Evolutionary conservation across 2,329 filamentous ascomycete species (phyloP).

Genomic region (Penicillium concentricum): DNA sequence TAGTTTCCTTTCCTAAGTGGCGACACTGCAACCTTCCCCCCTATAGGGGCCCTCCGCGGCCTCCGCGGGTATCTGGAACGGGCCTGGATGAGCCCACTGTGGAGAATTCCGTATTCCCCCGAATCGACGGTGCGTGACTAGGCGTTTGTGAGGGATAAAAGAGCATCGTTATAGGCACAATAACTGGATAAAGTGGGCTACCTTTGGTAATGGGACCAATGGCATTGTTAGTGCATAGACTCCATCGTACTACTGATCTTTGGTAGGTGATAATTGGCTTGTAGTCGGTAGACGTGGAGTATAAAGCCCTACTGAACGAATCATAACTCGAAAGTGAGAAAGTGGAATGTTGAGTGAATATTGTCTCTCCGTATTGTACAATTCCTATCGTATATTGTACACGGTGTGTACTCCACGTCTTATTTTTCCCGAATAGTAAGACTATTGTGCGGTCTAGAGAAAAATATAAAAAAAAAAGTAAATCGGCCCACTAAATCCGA

Average conservation of each 20-base stretch:
- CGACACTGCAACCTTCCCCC: conserved; percentile 11
- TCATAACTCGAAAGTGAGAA: background rate
- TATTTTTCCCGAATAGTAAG: background rate
- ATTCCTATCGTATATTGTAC: background rate
- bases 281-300: background rate
- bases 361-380: background rate
- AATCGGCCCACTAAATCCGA: conserved; percentile 4
- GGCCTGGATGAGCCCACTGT: conserved; percentile 24
- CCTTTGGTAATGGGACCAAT: conserved; percentile 8
- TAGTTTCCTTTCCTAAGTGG: conserved; percentile 17
- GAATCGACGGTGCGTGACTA: conserved; percentile 15
- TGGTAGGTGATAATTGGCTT: background rate
- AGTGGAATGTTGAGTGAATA: background rate
- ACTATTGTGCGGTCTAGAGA: background rate
- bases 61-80: conserved; percentile 18
- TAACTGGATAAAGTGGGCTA: conserved; percentile 1
- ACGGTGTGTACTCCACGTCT: conserved; percentile 6
- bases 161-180: background rate
- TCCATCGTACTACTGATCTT: conserved; percentile 19
- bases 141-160: conserved; percentile 2
- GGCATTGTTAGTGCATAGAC: conserved; percentile 15
- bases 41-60: conserved; percentile 7
- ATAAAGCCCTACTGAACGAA: background rate
- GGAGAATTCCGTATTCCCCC: conserved; percentile 26
- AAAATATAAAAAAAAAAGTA: background rate